phyloP scores from a whole-genome alignment of 2,329 filamentous ascomycete genomes.

The Sporothrix protearum region DNA sequence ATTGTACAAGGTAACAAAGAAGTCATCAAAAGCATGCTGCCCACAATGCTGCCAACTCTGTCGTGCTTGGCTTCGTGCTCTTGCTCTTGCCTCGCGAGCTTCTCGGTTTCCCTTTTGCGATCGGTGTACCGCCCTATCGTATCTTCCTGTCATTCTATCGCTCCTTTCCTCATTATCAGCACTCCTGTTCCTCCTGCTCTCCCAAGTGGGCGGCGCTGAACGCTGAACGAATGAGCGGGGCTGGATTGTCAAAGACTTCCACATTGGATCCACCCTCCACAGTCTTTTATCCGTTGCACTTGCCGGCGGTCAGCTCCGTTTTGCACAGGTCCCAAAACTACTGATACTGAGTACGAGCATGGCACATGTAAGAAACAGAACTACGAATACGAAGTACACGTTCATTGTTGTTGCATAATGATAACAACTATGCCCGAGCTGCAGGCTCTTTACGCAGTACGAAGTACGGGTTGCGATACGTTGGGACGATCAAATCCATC shows the following conservation, averaged over 20 bases:
- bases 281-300: background rate
- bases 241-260: background rate
- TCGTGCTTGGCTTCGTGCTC: slow-evolving; percentile 3
- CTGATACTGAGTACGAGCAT: background rate
- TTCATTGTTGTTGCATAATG: too few relatives aligned
- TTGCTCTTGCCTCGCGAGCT: slow-evolving; percentile 1
- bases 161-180: background rate
- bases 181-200: background rate
- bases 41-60: background rate
- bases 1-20: too few relatives aligned
- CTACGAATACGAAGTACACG: too few relatives aligned
- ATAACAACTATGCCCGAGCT: too few relatives aligned
- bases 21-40: too few relatives aligned
- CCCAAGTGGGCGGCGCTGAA: slow-evolving; percentile 1
- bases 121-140: background rate
- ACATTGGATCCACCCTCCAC: background rate
- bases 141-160: background rate
- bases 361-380: too few relatives aligned
- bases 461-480: background rate
- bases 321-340: background rate
- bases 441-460: slow-evolving; percentile 7
- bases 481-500: background rate
- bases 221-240: slow-evolving; percentile 6
- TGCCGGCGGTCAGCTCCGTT: slow-evolving; percentile 7
- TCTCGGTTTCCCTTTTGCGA: background rate